Evolutionary conservation across 148 eudicot genomes (phyloP).

Genomic region (Gaultheria prostrata): DNA sequence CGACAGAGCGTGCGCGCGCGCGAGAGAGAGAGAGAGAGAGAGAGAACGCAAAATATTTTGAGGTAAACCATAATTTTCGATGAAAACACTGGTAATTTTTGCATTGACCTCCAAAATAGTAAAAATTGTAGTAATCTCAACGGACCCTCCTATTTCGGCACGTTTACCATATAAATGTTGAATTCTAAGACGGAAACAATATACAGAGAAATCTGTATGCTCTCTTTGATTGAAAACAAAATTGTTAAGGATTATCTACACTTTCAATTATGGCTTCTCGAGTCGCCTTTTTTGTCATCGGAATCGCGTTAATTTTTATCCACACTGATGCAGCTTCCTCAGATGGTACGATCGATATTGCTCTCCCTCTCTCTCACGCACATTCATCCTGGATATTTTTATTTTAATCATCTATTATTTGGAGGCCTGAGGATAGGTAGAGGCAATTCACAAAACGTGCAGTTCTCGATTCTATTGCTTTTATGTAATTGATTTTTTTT

Average conservation of each 20-base stretch:
- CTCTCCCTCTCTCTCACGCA: neutral
- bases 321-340: neutral
- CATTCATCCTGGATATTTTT: too few relatives aligned
- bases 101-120: neutral
- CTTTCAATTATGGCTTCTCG: constrained; percentile 13
- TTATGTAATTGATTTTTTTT: neutral
- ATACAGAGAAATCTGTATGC: neutral
- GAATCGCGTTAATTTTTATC: neutral
- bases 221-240: neutral
- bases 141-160: neutral
- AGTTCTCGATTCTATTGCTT: too few relatives aligned
- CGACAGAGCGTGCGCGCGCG: too few relatives aligned
- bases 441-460: too few relatives aligned
- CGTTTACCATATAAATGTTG: neutral
- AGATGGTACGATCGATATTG: neutral
- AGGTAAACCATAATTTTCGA: neutral
- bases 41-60: neutral
- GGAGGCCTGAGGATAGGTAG: too few relatives aligned
- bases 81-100: neutral
- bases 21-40: neutral
- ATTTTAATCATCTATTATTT: too few relatives aligned
- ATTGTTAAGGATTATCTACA: too few relatives aligned
- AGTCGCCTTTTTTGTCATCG: neutral
- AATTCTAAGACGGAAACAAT: neutral
- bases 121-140: neutral